phyloP scores from a whole-genome alignment of 345 rosid species.

The Salix caprea region DNA sequence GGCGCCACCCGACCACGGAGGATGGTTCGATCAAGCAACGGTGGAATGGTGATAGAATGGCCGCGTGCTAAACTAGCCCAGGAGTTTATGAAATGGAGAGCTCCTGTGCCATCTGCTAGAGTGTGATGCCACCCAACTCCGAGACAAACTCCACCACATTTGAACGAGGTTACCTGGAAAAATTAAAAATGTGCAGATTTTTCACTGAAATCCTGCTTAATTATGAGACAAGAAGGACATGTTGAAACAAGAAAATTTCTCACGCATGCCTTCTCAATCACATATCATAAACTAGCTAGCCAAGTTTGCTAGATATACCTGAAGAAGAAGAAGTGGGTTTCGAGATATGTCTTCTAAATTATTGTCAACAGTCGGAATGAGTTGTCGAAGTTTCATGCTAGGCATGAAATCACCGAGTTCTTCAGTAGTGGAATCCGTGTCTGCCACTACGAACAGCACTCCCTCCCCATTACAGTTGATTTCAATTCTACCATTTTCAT shows the following conservation, averaged over 20 bases:
- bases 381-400: background rate
- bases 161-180: constrained; percentile 4
- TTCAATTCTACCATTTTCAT: constrained; percentile 7
- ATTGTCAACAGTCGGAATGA: background rate
- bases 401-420: background rate
- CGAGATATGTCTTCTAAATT: background rate
- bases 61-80: constrained; percentile 6
- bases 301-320: background rate
- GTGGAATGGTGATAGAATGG: background rate
- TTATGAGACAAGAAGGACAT: too few species aligned
- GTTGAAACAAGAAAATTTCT: too few species aligned
- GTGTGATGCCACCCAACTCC: constrained; percentile 6
- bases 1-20: background rate
- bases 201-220: too few species aligned
- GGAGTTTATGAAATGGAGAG: background rate
- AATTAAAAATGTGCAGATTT: too few species aligned
- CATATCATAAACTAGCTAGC: too few species aligned
- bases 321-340: background rate
- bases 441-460: constrained; percentile 4
- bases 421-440: background rate
- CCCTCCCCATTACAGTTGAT: constrained; percentile 12
- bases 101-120: constrained; percentile 1
- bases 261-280: too few species aligned
- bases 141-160: constrained; percentile 11
- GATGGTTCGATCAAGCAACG: constrained; percentile 6